Base-by-base conservation (phyloP, 2,329 filamentous ascomycete species). In the Fusarium sp. region DNA sequence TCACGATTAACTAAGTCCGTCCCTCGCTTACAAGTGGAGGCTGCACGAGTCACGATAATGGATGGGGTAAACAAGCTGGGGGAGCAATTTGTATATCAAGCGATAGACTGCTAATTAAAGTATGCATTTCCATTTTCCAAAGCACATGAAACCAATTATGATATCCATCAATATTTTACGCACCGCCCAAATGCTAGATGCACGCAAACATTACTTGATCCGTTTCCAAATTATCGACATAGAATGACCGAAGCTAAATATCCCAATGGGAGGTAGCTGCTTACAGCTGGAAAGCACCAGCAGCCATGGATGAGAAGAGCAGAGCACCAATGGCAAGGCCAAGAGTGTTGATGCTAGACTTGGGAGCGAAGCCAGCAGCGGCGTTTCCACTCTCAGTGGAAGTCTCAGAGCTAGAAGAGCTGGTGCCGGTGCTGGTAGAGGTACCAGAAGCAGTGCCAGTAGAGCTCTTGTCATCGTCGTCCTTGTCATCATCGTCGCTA, bases 261-360 rank as follows among this genome's bases (percentile, higher is more conserved):
- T 24, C 22, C 24, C 32, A 51, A 32, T 14, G n/a, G 8, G 15
- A 26, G 26, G 20, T 63, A 20, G 30, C 35, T 39, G 41, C 74
- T 73, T 75, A 79, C 39, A 79, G 60, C 69, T 77, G 74, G 72
- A 79, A 69, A 60, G 74, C 75, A 47, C 77, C 77, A 24, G 77
- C 57, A 55, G 72, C 69, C 24, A 77, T 69, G 28, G 82, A 82
- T 9, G 82, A 83, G 65, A 84, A 76, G 32, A 84, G 78, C 58
- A 84, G 72, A 10, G 81, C 82, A 5, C 82, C 82, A 8, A 84
- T 76, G 6, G 80, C 78, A 18, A 83, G 58, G 3, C 82, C 83
- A 1, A 82, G 44, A 9, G 76, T 82, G 72, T 63, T 81, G 44
- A 82, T 62, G 24, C 76, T 70, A 13, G 76, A 70, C 73, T 79